Evolutionary conservation across 2,329 filamentous ascomycete species (phyloP).

Genomic region (Calonectria fujianensis): DNA sequence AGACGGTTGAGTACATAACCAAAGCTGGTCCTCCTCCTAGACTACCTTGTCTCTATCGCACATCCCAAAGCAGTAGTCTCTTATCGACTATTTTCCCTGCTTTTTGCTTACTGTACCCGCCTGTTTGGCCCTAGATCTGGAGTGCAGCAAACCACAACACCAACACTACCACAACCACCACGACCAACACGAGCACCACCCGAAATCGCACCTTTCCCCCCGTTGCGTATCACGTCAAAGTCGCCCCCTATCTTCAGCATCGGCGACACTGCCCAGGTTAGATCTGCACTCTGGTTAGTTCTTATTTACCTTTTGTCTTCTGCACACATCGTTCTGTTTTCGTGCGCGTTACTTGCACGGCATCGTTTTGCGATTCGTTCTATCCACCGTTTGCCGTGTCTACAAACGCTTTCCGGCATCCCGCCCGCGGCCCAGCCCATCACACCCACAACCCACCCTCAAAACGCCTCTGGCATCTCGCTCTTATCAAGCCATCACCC

Average conservation of each 20-base stretch:
- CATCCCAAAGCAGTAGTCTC: constrained; percentile 54
- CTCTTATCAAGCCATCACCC: constrained; percentile 40
- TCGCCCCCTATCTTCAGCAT: constrained; percentile 20
- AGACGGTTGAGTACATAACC: constrained; percentile 56
- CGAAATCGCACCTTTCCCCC: constrained; percentile 23
- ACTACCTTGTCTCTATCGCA: constrained; percentile 45
- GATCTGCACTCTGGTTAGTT: constrained; percentile 30
- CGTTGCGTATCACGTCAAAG: constrained; percentile 33
- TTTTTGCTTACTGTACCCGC: constrained; percentile 39
- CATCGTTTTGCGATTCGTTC: constrained; percentile 43
- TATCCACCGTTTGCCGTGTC: constrained; percentile 54
- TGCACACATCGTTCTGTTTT: constrained; percentile 16
- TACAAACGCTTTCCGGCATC: constrained; percentile 50
- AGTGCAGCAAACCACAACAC: constrained; percentile 36
- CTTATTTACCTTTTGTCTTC: constrained; percentile 7
- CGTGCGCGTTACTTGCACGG: constrained; percentile 42
- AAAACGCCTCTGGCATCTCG: constrained; percentile 23
- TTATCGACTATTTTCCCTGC: constrained; percentile 47
- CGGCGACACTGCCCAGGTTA: constrained; percentile 24
- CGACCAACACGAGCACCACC: constrained; percentile 33
- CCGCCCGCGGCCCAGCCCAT: constrained; percentile 48
- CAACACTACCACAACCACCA: constrained; percentile 36
- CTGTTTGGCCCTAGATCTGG: constrained; percentile 43
- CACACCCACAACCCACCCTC: constrained; percentile 44
- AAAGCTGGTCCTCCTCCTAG: constrained; percentile 52